phyloP scores from a whole-genome alignment of 768 basidiomycete species.

The Podaxis mareebaensis region DNA sequence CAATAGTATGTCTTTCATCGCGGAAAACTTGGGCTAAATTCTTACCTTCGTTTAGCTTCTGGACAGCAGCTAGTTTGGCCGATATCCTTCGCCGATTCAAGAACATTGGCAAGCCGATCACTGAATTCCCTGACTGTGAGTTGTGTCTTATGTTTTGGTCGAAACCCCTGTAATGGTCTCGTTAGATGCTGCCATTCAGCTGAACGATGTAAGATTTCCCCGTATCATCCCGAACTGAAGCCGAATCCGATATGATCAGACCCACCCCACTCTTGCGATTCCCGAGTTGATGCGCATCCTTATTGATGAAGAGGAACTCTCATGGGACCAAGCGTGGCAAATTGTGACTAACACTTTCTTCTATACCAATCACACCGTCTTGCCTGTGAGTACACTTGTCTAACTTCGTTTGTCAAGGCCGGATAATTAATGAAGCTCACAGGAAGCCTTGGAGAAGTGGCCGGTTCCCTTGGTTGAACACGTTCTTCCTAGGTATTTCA shows the following conservation, averaged over 20 bases:
- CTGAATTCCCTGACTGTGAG: constrained; percentile 81
- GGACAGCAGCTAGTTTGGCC: constrained; percentile 84
- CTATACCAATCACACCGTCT: constrained; percentile 94
- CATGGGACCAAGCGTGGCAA: constrained; percentile 84
- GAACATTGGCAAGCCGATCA: constrained; percentile 79
- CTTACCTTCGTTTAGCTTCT: constrained; percentile 49
- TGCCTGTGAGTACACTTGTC: constrained; percentile 56
- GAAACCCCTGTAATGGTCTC: constrained; percentile 3
- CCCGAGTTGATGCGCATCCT: constrained; percentile 93
- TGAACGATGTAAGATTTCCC: constrained; percentile 74
- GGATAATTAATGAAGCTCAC: constrained; percentile 1
- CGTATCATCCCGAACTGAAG: background rate
- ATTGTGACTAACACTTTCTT: constrained; percentile 91
- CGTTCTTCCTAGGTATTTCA: constrained; percentile 69
- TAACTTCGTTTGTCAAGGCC: background rate
- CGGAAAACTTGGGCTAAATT: background rate
- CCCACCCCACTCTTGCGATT: constrained; percentile 94
- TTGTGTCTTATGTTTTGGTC: constrained; percentile 9
- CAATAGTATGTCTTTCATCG: constrained; percentile 62
- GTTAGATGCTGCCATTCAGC: constrained; percentile 85
- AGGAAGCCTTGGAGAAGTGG: constrained; percentile 94
- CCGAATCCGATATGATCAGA: constrained; percentile 45
- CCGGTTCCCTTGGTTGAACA: constrained; percentile 83
- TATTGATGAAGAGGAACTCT: constrained; percentile 87
- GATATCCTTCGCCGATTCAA: constrained; percentile 95